These are phyloP conservation scores for Opeltia flavorubescens DNA, from an alignment of 495 filamentous ascomycete species.

Conservation along the genomic window DNA sequence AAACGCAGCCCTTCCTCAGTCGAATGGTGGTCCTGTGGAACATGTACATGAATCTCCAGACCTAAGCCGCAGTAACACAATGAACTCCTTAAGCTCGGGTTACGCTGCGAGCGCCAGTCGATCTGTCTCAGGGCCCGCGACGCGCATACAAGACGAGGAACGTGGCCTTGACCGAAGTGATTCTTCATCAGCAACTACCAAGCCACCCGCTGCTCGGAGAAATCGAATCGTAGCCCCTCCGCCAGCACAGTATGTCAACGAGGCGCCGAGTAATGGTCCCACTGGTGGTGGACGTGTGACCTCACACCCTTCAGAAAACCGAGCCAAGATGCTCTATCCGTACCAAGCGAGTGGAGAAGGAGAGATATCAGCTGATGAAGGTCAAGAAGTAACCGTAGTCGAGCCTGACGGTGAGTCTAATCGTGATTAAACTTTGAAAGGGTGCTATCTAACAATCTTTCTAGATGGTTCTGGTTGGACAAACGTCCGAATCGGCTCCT, in stretches of 20 bases:
- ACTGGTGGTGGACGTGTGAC: conserved; percentile 22
- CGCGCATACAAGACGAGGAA: conserved; percentile 26
- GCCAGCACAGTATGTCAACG: conserved; percentile 60
- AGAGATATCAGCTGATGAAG: conserved; percentile 67
- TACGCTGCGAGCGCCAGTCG: conserved; percentile 69
- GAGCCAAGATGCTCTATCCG: conserved; percentile 76
- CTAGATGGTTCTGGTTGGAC: conserved; percentile 87
- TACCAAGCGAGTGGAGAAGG: conserved; percentile 69
- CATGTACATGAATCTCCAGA: conserved; percentile 28
- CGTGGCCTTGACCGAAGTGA: conserved; percentile 8
- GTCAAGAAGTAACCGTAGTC: conserved; percentile 58
- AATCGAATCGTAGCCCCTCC: conserved; percentile 76
- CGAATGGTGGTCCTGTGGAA: conserved; percentile 24
- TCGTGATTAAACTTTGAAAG: not conserved
- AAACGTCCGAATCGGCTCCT: conserved; percentile 49
- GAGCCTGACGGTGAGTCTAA: conserved; percentile 69
- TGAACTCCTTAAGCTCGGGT: conserved; percentile 83
- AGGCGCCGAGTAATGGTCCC: conserved; percentile 34
- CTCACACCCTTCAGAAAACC: conserved; percentile 36
- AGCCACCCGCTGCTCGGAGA: conserved; percentile 33
- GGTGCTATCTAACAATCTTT: conserved; percentile 2
- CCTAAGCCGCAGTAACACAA: conserved; percentile 72
- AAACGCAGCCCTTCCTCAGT: conserved; percentile 34
- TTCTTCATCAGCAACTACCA: conserved; percentile 21
- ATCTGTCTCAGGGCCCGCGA: conserved; percentile 43